Base-by-base conservation (phyloP, 257 asterid genomes). In the Nicotiana obtusifolia region DNA sequence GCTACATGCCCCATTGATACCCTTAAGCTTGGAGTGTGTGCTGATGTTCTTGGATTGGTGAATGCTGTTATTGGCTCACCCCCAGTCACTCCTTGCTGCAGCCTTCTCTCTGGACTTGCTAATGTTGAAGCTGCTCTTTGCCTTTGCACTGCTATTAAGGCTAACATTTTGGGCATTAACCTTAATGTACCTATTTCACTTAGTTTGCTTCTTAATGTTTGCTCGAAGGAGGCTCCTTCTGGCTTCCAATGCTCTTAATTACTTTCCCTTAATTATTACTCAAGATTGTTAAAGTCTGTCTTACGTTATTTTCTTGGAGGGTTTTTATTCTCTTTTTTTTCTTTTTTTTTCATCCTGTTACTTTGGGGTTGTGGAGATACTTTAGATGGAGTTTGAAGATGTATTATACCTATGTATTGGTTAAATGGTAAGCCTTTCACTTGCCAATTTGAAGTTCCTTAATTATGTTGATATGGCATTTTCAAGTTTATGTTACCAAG, bases 201-300 rank as follows among this genome's bases (percentile, higher is more conserved):
- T 60, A 79, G 82, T 35, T 61, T 79, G 82, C 82, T 79, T 30
- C 82, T 79, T 79, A 79, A 79, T 61, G 82, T 61, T 79, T 79
- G 82, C 26, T 79, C 82, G 15, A 79, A 79, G 5, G 59, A 79
- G n/a, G 60, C 82, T 37, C 82, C 82, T 22, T 28, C 82, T 56
- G 82, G 82, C 28, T 79, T 79, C 19, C 37, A 79, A 16, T 79
- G 82, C 24, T 30, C 82, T 49, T 79, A 37, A 68, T 10, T 68
- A 33, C 8, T 17, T 71, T 19, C 10, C 7, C 0, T 7, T 5
- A 31, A 17, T 67, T 0, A 69, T 11, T 20, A n/a, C 6, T 44
- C 78, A 16, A 16, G 3, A 71, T 2, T 28, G 20, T n/a, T 69
- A 10, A 9, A 41, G 4, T 17, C 10, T 56, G 1, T 7, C 61